Percentiles rank a stretch among this genome's conserved stretches.
phyloP scores from a whole-genome alignment of 1,284 basidiomycete species.

The Wallemia hederae region DNA sequence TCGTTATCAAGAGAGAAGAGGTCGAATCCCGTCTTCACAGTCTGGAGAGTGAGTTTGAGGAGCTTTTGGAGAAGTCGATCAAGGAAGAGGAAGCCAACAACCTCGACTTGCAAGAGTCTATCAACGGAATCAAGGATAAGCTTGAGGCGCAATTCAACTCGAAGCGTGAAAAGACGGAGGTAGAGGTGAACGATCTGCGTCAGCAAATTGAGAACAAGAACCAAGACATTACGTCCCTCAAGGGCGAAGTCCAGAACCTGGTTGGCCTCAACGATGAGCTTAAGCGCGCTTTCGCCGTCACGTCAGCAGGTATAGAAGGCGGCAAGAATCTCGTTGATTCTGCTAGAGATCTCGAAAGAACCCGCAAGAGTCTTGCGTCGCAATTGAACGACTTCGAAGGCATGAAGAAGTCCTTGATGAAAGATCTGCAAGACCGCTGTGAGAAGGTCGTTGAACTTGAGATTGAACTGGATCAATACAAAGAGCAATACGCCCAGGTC shows the following conservation, averaged over 20 bases:
- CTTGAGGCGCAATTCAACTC: constrained; percentile 77
- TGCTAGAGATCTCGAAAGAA: constrained; percentile 85
- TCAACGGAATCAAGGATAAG: constrained; percentile 58
- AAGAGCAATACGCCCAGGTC: constrained; percentile 96
- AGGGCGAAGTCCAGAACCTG: constrained; percentile 64
- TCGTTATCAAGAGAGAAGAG: constrained; percentile 54
- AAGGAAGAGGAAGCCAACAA: constrained; percentile 13
- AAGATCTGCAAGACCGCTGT: constrained; percentile 93
- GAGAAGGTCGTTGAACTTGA: constrained; percentile 99
- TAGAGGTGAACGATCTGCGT: constrained; percentile 65
- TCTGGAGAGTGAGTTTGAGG: constrained; percentile 81
- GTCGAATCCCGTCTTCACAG: constrained; percentile 48
- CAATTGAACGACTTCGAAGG: constrained; percentile 95
- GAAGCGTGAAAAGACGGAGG: constrained; percentile 61
- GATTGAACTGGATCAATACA: constrained; percentile 93
- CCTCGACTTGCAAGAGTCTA: constrained; percentile 4
- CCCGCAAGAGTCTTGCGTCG: constrained; percentile 81
- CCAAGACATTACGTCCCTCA: constrained; percentile 58
- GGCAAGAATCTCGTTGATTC: constrained; percentile 88
- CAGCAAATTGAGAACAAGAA: constrained; percentile 66
- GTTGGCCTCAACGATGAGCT: constrained; percentile 94
- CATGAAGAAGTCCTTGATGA: constrained; percentile 95
- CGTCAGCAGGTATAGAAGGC: constrained; percentile 81
- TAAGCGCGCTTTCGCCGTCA: constrained; percentile 90
- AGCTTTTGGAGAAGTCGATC: constrained; percentile 30